Evolutionary conservation across 2,329 filamentous ascomycete species (phyloP).

Genomic region (Trichoderma polysporum): DNA sequence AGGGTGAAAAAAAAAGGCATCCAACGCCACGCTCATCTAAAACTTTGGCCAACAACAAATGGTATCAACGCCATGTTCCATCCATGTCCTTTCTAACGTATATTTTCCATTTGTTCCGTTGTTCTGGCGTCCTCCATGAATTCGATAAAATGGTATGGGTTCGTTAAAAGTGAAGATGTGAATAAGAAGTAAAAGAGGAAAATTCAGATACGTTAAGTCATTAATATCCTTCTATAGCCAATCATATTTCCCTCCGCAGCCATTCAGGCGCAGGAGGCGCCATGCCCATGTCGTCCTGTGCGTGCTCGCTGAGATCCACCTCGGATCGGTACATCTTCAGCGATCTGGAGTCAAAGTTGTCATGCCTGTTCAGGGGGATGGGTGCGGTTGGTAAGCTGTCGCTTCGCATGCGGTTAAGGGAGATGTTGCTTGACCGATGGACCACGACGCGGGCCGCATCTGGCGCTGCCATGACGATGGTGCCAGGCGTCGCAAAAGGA

Average conservation of each 20-base stretch:
- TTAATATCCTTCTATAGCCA: background rate
- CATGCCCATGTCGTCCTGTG: constrained; percentile 44
- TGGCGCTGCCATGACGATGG: constrained; percentile 68
- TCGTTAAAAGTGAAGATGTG: background rate
- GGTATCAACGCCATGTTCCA: constrained; percentile 21
- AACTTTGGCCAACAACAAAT: constrained; percentile 14
- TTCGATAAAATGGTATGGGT: background rate
- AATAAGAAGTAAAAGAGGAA: background rate
- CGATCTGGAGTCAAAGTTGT: constrained; percentile 45
- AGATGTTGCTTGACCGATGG: constrained; percentile 51
- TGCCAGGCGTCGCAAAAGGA: constrained; percentile 65
- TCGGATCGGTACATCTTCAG: constrained; percentile 24
- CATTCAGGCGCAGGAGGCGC: constrained; percentile 63
- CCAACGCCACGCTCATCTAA: constrained; percentile 21
- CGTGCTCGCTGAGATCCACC: constrained; percentile 23
- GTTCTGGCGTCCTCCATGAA: background rate
- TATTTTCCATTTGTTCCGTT: constrained; percentile 15
- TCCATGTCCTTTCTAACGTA: constrained; percentile 11
- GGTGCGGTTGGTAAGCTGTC: constrained; percentile 51
- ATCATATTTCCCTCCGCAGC: constrained; percentile 45
- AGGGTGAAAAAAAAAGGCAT: background rate
- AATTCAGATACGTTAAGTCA: constrained; percentile 6
- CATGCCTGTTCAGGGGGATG: constrained; percentile 49
- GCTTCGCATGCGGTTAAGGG: constrained; percentile 55
- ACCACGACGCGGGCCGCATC: constrained; percentile 64